Conservation (phyloP, 257 asterid genomes). For the Ehretia macrophylla region DNA sequence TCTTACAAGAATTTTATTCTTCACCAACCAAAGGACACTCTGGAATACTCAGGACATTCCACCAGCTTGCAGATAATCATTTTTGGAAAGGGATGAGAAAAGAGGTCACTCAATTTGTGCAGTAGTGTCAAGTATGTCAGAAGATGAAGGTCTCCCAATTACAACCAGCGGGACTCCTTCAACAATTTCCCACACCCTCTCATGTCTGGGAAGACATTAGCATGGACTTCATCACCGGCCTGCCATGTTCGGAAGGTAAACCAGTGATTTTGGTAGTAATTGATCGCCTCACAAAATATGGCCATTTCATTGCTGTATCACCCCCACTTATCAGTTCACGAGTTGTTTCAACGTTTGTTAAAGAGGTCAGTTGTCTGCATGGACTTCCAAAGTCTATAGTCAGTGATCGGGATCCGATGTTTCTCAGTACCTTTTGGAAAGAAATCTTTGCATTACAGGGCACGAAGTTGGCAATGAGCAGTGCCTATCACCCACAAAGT, state of each 20-base stretch:
- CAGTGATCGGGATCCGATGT: not conserved
- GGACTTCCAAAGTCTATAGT: not conserved
- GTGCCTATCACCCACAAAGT: not conserved
- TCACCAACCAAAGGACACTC: conserved; percentile 6
- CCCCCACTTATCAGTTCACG: too few species aligned
- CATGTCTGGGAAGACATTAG: not conserved
- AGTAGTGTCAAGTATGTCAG: too few species aligned
- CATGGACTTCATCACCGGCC: not conserved
- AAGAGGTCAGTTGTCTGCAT: not conserved
- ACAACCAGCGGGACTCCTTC: too few species aligned
- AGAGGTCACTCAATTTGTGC: too few species aligned
- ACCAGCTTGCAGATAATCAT: not conserved
- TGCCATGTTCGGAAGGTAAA: too few species aligned
- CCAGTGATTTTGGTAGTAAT: too few species aligned
- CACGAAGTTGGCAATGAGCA: not conserved
- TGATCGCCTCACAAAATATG: too few species aligned
- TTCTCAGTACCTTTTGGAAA: not conserved
- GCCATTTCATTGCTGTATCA: not conserved
- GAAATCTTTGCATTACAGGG: not conserved
- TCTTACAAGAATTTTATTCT: too few species aligned
- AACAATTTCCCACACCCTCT: not conserved
- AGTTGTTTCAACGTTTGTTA: too few species aligned
- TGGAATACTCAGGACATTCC: not conserved
- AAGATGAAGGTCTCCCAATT: too few species aligned
- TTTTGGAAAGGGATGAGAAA: too few species aligned